Percentiles rank a stretch among this genome's conserved stretches.
Evolutionary conservation across 768 basidiomycete genomes (phyloP).

Genomic region (Auricularia sp.): DNA sequence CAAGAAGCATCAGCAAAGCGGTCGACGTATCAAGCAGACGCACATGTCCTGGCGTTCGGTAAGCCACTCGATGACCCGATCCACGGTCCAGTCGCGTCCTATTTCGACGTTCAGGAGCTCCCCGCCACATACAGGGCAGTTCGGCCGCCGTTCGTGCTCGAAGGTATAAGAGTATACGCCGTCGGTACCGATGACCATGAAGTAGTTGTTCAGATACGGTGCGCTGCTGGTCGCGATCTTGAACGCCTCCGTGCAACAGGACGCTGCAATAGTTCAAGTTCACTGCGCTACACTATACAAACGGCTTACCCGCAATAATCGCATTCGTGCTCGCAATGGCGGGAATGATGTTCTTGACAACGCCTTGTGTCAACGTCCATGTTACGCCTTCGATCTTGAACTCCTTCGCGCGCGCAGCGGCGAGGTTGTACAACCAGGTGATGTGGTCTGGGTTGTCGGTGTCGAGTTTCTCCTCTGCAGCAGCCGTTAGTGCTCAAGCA

Average conservation of each 20-base stretch:
- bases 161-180: constrained; percentile 97
- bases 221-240: constrained; percentile 96
- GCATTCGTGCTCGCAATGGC: constrained; percentile 98
- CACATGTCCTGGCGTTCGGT: constrained; percentile 86
- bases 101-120: constrained; percentile 70
- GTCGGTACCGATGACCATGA: constrained; percentile 96
- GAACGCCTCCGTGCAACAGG: constrained; percentile 98
- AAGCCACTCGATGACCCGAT: constrained; percentile 79
- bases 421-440: constrained; percentile 79
- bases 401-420: constrained; percentile 74
- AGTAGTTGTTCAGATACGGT: constrained; percentile 92
- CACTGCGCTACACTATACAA: no score
- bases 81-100: constrained; percentile 65
- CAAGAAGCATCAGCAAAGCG: background rate
- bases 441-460: constrained; percentile 98
- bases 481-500: background rate
- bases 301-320: constrained; percentile 55
- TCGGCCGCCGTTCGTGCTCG: constrained; percentile 81
- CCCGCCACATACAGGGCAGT: constrained; percentile 97
- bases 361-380: constrained; percentile 94
- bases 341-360: constrained; percentile 99
- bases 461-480: constrained; percentile 85
- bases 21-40: constrained; percentile 19
- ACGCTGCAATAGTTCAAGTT: constrained; percentile 33
- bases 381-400: constrained; percentile 98